Percentiles rank a stretch among this genome's conserved stretches.
These are phyloP conservation scores for Rosa persica DNA, from an alignment of 306 rosid genomes.

Conservation along the genomic window DNA sequence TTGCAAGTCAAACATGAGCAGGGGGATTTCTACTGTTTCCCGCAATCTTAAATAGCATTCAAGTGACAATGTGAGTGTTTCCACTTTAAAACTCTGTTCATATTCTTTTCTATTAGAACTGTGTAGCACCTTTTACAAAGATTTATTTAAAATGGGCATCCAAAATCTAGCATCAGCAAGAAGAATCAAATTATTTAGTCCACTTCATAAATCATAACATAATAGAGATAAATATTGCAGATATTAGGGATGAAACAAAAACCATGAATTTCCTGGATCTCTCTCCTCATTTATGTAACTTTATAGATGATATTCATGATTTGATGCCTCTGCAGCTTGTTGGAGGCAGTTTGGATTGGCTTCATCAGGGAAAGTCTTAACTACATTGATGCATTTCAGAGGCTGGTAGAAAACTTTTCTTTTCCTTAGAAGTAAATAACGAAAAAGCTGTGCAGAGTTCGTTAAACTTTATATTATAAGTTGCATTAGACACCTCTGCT, in stretches of 20 bases:
- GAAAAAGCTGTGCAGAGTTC: background rate
- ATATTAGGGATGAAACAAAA: conserved; percentile 4
- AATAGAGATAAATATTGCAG: background rate
- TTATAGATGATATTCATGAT: background rate
- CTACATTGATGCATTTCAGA: background rate
- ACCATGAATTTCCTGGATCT: background rate
- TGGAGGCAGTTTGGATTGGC: conserved; percentile 19
- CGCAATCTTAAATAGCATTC: conserved; percentile 33
- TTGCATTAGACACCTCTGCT: background rate
- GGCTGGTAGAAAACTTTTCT: conserved; percentile 14
- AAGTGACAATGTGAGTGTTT: conserved; percentile 34
- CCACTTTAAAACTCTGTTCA: conserved; percentile 6
- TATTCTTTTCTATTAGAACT: conserved; percentile 13
- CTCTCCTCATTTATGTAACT: background rate
- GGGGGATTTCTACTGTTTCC: conserved; percentile 48
- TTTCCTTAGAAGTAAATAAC: background rate
- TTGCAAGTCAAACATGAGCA: conserved; percentile 50
- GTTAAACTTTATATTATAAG: background rate
- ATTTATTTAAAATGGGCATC: background rate
- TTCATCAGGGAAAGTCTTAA: conserved; percentile 3
- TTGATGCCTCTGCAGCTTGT: conserved; percentile 26
- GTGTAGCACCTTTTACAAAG: background rate
- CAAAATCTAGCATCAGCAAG: background rate
- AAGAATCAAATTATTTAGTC: background rate
- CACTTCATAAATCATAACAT: background rate